These are phyloP conservation scores for Diaporthe capsici DNA, from an alignment of 2,329 filamentous ascomycete genomes.

Conservation along the genomic window DNA sequence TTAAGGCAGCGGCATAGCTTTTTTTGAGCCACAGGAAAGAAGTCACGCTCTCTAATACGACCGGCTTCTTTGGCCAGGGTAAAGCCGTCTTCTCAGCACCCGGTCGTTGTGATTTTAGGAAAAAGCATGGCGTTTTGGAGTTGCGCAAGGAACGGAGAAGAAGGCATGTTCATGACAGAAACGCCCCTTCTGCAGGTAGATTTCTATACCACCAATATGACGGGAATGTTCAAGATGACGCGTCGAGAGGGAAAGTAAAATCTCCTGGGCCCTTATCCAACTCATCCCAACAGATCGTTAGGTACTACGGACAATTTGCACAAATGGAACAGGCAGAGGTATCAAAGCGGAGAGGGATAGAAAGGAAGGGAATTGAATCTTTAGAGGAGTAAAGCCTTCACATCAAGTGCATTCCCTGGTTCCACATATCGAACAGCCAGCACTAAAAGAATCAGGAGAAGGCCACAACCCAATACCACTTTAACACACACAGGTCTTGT, in stretches of 20 bases:
- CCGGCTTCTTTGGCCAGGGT: not conserved
- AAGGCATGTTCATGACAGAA: not conserved
- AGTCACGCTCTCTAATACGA: not conserved
- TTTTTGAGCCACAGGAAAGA: not conserved
- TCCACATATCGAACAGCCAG: not conserved
- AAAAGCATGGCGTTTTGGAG: constrained; percentile 32
- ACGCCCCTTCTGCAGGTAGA: not conserved
- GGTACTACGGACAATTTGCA: not conserved
- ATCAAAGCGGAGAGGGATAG: no score
- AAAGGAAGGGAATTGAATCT: no score
- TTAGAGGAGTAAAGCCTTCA: not conserved
- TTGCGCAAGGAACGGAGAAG: not conserved
- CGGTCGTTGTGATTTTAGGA: constrained; percentile 1
- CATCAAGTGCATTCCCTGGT: no score
- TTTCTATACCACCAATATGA: not conserved
- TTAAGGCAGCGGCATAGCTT: not conserved
- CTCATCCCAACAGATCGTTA: not conserved
- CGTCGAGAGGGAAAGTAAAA: not conserved
- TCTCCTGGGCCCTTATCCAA: not conserved
- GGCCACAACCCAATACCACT: not conserved
- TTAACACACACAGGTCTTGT: not conserved
- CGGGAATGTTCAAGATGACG: not conserved
- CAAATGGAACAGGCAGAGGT: no score
- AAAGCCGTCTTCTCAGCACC: not conserved
- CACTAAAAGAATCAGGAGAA: not conserved